phyloP scores from a whole-genome alignment of 2,329 filamentous ascomycete species.

The Elsinoe fawcettii region DNA sequence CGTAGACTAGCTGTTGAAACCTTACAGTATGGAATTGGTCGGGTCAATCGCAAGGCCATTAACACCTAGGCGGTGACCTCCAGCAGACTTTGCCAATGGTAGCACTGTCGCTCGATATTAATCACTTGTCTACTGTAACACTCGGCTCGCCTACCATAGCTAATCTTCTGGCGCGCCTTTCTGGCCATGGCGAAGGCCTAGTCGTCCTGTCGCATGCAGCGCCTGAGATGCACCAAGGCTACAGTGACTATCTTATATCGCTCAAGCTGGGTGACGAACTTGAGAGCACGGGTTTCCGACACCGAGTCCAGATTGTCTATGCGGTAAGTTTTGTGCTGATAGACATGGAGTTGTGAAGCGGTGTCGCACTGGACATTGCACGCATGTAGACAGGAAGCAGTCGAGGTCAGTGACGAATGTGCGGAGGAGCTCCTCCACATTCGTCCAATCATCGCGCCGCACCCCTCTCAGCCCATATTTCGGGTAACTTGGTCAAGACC shows the following conservation, averaged over 20 bases:
- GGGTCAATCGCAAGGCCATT: conserved; percentile 87
- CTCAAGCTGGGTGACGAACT: neutral
- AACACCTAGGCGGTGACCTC: conserved; percentile 86
- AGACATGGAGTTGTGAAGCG: neutral
- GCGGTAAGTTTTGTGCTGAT: no score
- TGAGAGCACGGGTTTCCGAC: no score
- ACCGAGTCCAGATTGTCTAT: no score
- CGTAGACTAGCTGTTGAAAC: conserved; percentile 6
- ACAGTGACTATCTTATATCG: neutral
- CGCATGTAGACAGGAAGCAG: no score
- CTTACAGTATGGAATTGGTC: conserved; percentile 78
- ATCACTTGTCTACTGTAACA: neutral
- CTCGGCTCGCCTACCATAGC: conserved; percentile 36
- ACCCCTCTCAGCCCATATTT: no score
- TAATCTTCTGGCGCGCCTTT: conserved; percentile 47
- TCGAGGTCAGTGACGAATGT: neutral
- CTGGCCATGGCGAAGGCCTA: conserved; percentile 36
- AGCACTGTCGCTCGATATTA: conserved; percentile 46
- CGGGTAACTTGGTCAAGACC: no score
- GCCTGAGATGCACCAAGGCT: neutral
- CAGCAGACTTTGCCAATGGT: conserved; percentile 63
- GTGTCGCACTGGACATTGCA: neutral
- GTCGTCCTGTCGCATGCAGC: neutral
- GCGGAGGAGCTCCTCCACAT: neutral
- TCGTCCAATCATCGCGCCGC: neutral